Evolutionary conservation across 345 rosid genomes (phyloP).

Genomic region (Psidium friedrichsthalianum): DNA sequence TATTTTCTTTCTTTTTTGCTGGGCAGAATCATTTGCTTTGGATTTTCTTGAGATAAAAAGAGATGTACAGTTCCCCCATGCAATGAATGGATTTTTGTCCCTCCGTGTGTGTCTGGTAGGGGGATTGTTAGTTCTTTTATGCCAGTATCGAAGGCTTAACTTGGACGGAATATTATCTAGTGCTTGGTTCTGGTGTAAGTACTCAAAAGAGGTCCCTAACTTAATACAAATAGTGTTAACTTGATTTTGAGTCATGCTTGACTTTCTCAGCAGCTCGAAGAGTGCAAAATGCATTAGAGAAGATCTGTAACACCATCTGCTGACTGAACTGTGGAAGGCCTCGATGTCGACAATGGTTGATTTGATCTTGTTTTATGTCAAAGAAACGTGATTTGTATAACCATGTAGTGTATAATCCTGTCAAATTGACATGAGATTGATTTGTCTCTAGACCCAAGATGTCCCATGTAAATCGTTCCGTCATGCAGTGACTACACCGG

Average conservation of each 20-base stretch:
- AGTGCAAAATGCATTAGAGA: not conserved
- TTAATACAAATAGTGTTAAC: not conserved
- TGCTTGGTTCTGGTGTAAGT: not conserved
- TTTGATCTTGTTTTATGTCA: not conserved
- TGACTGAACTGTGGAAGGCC: not conserved
- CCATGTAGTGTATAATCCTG: not conserved
- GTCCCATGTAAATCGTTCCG: not conserved
- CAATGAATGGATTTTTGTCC: constrained; percentile 22
- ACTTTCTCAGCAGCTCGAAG: not conserved
- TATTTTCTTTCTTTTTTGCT: constrained; percentile 2
- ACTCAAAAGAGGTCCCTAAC: not conserved
- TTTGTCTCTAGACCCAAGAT: not conserved
- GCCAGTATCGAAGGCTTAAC: not conserved
- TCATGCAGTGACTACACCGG: not conserved
- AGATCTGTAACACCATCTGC: not conserved
- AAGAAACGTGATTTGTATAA: not conserved
- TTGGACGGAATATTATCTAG: not conserved
- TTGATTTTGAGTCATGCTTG: not conserved
- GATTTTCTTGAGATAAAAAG: constrained; percentile 6
- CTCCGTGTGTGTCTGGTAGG: not conserved
- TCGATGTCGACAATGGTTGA: not conserved
- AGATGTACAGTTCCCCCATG: constrained; percentile 41
- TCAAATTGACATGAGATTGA: not conserved
- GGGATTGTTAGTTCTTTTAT: not conserved
- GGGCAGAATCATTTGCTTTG: not conserved